phyloP scores from a whole-genome alignment of 2,329 filamentous ascomycete species.

The Colletotrichum lentis region DNA sequence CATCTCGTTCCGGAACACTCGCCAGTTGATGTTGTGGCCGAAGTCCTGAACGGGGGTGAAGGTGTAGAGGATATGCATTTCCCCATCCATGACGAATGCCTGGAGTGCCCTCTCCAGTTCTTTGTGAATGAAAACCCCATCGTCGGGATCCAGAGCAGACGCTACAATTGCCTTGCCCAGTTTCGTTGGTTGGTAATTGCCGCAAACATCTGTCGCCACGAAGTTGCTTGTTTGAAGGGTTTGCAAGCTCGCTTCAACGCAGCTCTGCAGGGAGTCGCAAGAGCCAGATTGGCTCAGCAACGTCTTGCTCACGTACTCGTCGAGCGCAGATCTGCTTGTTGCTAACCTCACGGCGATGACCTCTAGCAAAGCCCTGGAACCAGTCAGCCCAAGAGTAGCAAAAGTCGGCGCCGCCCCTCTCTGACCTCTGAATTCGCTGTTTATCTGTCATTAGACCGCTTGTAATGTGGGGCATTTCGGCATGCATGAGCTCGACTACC shows the following conservation, averaged over 20 bases:
- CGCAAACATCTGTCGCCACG: conserved; percentile 58
- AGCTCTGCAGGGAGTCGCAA: conserved; percentile 56
- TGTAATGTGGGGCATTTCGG: conserved; percentile 73
- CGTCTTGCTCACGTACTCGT: conserved; percentile 74
- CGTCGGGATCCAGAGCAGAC: conserved; percentile 76
- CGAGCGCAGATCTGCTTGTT: conserved; percentile 68
- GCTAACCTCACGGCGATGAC: conserved; percentile 73
- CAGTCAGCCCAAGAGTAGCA: conserved; percentile 7
- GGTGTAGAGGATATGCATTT: conserved; percentile 81
- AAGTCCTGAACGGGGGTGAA: conserved; percentile 74
- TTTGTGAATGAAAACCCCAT: conserved; percentile 75
- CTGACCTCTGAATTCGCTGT: conserved; percentile 70
- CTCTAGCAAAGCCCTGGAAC: conserved; percentile 71
- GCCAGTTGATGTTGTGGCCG: conserved; percentile 71
- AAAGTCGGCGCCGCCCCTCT: neutral
- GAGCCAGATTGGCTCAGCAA: conserved; percentile 68
- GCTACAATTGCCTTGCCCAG: conserved; percentile 76
- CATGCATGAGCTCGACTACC: conserved; percentile 74
- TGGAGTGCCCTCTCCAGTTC: conserved; percentile 73
- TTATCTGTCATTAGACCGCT: conserved; percentile 75
- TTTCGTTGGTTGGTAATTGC: conserved; percentile 67
- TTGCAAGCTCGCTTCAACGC: conserved; percentile 66
- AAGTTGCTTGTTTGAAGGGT: conserved; percentile 66
- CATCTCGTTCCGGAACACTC: conserved; percentile 74
- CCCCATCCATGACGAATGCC: conserved; percentile 81